Base-by-base conservation (phyloP, 805 yeast species). In the Saturnispora sanitii region DNA sequence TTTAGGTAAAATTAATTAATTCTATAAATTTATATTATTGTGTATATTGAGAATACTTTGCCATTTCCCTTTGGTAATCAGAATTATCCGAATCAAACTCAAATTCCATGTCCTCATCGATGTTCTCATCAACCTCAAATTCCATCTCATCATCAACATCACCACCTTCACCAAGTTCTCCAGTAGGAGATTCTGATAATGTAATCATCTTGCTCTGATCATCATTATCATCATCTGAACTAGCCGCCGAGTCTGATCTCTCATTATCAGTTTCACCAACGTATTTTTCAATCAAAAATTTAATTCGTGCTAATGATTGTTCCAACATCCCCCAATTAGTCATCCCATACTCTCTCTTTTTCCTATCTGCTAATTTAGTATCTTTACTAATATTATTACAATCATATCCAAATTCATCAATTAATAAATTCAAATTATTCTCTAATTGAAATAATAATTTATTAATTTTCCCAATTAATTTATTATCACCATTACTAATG, bases 181-280 rank as follows among this genome's bases (percentile, higher is more conserved):
- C 38, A 12, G 4, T 3, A 67, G 19, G 33, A 11, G n/a, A n/a
- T 25, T 12, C 11, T 25, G 12, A 25, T 8, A 8, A 25, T 25
- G 27, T 25, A 8, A 25, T 25, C 27, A 25, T 25, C 12, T 25
- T 25, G n/a, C n/a, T n/a, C n/a, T n/a, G n/a, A n/a, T n/a, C n/a
- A n/a, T n/a, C n/a, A n/a, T n/a, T n/a, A n/a, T n/a, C n/a, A n/a
- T n/a, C n/a, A n/a, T n/a, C n/a, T n/a, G n/a, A n/a, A n/a, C n/a
- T n/a, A n/a, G n/a, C n/a, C n/a, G n/a, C n/a, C n/a, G n/a, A n/a
- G n/a, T n/a, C n/a, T n/a, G n/a, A n/a, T 16, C 6, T 73, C 12
- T 66, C 68, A 51, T 71, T 77, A 52, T 39, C 44, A 15, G 28
- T 37, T 3, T 33, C 35, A 23, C 19, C 16, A 6, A n/a, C n/a